phyloP scores from a whole-genome alignment of 139 green algal genomes.

The Monoraphidium neglectum region DNA sequence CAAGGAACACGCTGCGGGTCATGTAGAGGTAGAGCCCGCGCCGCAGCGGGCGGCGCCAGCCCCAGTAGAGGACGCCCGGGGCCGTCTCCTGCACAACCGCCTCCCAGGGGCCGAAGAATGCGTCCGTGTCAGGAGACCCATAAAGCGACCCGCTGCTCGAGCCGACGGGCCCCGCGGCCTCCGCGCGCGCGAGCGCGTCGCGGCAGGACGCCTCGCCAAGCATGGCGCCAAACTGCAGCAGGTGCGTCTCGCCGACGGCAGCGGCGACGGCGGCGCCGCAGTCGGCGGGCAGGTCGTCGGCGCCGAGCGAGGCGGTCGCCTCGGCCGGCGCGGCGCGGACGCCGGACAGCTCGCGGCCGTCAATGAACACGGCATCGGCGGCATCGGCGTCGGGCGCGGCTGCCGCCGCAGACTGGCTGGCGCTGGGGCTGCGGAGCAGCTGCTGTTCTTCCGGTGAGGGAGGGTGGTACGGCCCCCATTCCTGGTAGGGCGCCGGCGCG shows the following conservation, averaged over 20 bases:
- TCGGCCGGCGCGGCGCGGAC: neutral
- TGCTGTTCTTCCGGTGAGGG: neutral
- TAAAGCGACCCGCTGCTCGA: constrained; percentile 38
- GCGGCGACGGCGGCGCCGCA: neutral
- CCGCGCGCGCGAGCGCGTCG: constrained; percentile 23
- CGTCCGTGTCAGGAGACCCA: constrained; percentile 30
- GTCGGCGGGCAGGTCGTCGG: neutral
- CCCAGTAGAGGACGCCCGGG: constrained; percentile 52
- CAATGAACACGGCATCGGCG: neutral
- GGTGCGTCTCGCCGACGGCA: constrained; percentile 54
- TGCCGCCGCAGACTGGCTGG: neutral
- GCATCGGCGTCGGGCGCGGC: neutral
- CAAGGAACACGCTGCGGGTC: constrained; percentile 46
- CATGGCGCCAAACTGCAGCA: constrained; percentile 66
- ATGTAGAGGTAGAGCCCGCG: constrained; percentile 60
- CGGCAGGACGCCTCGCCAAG: constrained; percentile 43
- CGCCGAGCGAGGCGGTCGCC: constrained; percentile 7
- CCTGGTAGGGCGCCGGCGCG: neutral
- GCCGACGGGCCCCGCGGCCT: constrained; percentile 32
- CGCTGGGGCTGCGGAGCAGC: neutral
- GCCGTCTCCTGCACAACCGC: constrained; percentile 38
- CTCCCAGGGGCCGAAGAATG: constrained; percentile 48
- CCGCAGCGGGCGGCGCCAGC: constrained; percentile 61
- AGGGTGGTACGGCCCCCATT: constrained; percentile 1
- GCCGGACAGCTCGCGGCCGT: neutral